phyloP scores from a whole-genome alignment of 768 basidiomycete genomes.

The Fistulinella prunicolor region DNA sequence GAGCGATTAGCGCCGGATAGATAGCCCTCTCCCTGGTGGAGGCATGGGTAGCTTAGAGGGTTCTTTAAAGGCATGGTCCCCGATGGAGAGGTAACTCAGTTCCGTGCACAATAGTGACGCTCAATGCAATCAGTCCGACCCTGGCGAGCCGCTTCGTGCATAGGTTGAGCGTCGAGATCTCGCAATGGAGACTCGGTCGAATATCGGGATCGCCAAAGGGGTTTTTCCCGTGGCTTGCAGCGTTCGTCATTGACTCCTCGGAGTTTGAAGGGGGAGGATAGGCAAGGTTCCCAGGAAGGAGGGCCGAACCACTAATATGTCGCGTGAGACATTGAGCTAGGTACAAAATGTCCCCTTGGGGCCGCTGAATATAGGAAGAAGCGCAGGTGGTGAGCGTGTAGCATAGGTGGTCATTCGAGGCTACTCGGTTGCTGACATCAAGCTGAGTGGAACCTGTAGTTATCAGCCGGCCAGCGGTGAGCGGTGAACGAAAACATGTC shows the following conservation, averaged over 20 bases:
- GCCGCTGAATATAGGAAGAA: constrained; percentile 14
- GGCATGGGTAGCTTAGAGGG: neutral
- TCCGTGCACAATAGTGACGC: constrained; percentile 5
- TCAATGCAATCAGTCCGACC: constrained; percentile 18
- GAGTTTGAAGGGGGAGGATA: constrained; percentile 19
- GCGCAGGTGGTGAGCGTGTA: constrained; percentile 1
- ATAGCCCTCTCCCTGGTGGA: neutral
- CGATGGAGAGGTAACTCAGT: neutral
- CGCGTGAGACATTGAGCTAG: constrained; percentile 23
- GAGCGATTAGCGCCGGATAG: constrained; percentile 1
- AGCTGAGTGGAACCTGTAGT: no score
- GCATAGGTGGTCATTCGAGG: constrained; percentile 6
- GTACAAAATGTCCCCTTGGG: constrained; percentile 14
- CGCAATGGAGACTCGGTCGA: constrained; percentile 4
- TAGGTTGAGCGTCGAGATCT: constrained; percentile 4
- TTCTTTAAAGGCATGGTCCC: constrained; percentile 2
- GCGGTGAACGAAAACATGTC: neutral
- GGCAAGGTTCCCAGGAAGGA: constrained; percentile 11
- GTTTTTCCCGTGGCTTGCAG: constrained; percentile 7
- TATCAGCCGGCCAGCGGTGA: neutral
- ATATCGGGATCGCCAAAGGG: constrained; percentile 11
- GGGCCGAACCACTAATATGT: constrained; percentile 14
- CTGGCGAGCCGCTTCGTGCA: constrained; percentile 6
- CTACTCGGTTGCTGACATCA: constrained; percentile 1
- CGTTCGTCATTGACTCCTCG: constrained; percentile 22